phyloP scores from a whole-genome alignment of 2,329 filamentous ascomycete species.

The Eutypa lata region DNA sequence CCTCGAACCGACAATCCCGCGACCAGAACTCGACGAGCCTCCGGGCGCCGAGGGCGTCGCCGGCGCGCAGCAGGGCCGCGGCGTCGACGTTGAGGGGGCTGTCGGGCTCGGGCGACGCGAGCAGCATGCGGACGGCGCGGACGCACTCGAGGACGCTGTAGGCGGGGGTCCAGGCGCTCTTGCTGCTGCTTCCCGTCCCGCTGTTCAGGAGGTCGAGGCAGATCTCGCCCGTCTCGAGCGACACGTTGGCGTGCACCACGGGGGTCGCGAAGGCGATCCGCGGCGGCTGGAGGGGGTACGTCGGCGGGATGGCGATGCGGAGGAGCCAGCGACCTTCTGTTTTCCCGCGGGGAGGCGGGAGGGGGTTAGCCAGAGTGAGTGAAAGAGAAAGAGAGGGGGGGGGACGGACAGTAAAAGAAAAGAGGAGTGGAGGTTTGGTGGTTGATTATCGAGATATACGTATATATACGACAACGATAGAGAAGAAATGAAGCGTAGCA shows the following conservation, averaged over 20 bases:
- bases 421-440: too few species aligned
- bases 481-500: too few species aligned
- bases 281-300: conserved; percentile 78
- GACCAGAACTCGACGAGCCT: conserved; percentile 72
- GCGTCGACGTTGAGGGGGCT: conserved; percentile 78
- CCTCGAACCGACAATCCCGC: conserved; percentile 41
- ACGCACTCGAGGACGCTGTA: conserved; percentile 77
- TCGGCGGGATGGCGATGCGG: conserved; percentile 67
- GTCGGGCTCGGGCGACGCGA: conserved; percentile 67
- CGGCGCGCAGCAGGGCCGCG: conserved; percentile 65
- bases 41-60: conserved; percentile 66
- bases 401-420: too few species aligned
- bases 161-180: conserved; percentile 76
- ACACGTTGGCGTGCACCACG: conserved; percentile 80
- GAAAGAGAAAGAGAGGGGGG: neutral
- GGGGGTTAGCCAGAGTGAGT: neutral
- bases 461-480: too few species aligned
- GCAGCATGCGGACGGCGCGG: conserved; percentile 68
- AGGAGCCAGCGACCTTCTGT: conserved; percentile 78
- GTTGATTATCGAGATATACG: too few species aligned
- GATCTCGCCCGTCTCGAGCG: conserved; percentile 75
- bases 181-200: conserved; percentile 16
- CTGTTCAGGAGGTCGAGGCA: conserved; percentile 76
- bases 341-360: too few species aligned
- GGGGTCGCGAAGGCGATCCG: conserved; percentile 77